These are phyloP conservation scores for Lactifluus hygrophoroides DNA, from an alignment of 768 basidiomycete species.

Conservation along the genomic window DNA sequence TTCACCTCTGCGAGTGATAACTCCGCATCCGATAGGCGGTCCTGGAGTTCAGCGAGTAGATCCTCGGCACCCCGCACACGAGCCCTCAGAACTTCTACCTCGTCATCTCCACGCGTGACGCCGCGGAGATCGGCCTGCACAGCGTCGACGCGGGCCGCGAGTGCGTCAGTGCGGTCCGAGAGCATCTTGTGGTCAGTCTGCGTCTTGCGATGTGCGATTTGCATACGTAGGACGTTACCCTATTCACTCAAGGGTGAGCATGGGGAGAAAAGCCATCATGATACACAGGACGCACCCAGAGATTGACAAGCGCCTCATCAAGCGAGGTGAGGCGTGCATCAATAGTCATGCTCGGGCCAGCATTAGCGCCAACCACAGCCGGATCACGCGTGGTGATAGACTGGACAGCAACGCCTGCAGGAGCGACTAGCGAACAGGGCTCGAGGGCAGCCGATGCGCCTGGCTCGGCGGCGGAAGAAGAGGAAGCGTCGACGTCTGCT, in stretches of 20 bases:
- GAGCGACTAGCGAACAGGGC: neutral
- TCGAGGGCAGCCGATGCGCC: neutral
- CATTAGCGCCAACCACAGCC: neutral
- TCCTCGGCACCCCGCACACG: conserved; percentile 9
- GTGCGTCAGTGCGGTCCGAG: conserved; percentile 17
- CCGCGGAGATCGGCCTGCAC: conserved; percentile 10
- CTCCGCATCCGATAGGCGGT: conserved; percentile 1
- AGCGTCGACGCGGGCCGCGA: conserved; percentile 16
- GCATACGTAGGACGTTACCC: conserved; percentile 20
- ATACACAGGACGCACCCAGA: conserved; percentile 12
- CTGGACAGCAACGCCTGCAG: neutral
- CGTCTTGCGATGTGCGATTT: conserved; percentile 22
- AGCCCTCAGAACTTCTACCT: neutral
- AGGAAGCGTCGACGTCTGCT: conserved; percentile 3
- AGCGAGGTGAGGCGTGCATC: conserved; percentile 15
- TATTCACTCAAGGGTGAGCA: neutral
- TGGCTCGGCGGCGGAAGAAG: neutral
- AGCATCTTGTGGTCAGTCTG: conserved; percentile 20
- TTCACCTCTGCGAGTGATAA: neutral
- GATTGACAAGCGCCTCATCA: conserved; percentile 20
- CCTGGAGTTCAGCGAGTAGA: neutral
- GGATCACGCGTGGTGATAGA: neutral
- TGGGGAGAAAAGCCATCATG: neutral
- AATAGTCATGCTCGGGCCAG: neutral
- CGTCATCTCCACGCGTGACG: neutral